phyloP scores from a whole-genome alignment of 1,284 basidiomycete species.

The Fomes fomentarius region DNA sequence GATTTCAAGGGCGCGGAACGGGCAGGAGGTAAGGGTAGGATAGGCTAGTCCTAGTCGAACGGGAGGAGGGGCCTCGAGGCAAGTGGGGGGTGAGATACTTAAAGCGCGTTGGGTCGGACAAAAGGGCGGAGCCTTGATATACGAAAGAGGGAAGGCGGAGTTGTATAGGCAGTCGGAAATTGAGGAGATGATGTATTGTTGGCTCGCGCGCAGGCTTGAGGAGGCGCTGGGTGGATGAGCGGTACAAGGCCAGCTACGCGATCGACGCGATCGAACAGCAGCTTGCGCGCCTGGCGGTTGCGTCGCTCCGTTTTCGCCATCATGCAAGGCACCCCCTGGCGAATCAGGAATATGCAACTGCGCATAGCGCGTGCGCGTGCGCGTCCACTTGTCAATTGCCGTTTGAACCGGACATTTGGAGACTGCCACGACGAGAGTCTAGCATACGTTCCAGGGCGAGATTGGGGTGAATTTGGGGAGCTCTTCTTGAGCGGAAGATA shows the following conservation, averaged over 20 bases:
- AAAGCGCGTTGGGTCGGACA: conserved; percentile 13
- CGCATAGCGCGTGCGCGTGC: too few relatives aligned
- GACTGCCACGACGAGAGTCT: too few relatives aligned
- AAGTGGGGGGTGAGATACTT: conserved; percentile 11
- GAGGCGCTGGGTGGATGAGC: conserved; percentile 21
- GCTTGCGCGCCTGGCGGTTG: conserved; percentile 19
- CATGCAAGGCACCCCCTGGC: conserved; percentile 25
- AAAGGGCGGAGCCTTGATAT: conserved; percentile 20
- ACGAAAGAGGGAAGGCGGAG: conserved; percentile 22
- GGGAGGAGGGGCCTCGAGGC: neutral
- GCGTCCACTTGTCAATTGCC: too few relatives aligned
- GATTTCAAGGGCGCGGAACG: conserved; percentile 4
- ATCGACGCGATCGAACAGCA: conserved; percentile 25
- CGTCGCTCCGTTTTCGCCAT: conserved; percentile 18
- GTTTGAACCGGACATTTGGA: too few relatives aligned
- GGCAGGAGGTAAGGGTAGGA: conserved; percentile 3
- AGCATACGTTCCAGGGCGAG: too few relatives aligned
- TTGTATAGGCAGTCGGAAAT: conserved; percentile 17
- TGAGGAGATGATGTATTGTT: conserved; percentile 28
- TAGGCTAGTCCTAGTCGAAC: neutral
- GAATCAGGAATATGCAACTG: too few relatives aligned
- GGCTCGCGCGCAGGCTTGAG: conserved; percentile 4
- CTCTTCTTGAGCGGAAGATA: conserved; percentile 2
- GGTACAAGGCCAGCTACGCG: conserved; percentile 22
- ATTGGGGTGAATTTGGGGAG: neutral